Evolutionary conservation across 1,139 yeast species (phyloP).

Genomic region (Suhomyces choctaworum): DNA sequence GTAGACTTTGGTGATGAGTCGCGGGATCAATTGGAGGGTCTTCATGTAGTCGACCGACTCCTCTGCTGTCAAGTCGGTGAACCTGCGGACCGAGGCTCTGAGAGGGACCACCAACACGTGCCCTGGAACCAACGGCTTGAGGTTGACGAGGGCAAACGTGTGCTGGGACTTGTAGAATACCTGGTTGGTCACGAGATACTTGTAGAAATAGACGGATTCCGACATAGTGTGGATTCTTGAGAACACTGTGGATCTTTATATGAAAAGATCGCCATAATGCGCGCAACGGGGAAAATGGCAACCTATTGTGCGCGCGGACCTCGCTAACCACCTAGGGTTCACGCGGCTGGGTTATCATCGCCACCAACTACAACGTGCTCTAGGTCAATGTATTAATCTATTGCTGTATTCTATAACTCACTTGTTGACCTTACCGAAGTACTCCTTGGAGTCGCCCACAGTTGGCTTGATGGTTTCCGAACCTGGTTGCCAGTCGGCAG

Average conservation of each 20-base stretch:
- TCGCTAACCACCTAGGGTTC: too few relatives aligned
- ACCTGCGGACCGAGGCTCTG: constrained; percentile 55
- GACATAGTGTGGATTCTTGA: too few relatives aligned
- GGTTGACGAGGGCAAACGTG: constrained; percentile 81
- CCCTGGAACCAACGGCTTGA: constrained; percentile 89
- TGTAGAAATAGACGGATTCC: constrained; percentile 43
- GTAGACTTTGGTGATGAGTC: constrained; percentile 61
- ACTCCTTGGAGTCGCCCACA: constrained; percentile 78
- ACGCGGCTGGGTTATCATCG: too few relatives aligned
- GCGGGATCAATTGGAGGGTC: constrained; percentile 70
- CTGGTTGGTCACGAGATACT: constrained; percentile 62
- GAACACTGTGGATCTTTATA: too few relatives aligned
- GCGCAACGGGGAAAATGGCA: not conserved
- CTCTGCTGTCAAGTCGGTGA: constrained; percentile 66
- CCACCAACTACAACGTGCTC: too few relatives aligned
- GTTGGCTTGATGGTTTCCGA: constrained; percentile 90
- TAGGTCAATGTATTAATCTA: too few relatives aligned
- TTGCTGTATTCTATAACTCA: constrained; percentile 6
- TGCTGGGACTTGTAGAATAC: constrained; percentile 57
- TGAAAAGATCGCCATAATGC: too few relatives aligned
- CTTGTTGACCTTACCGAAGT: constrained; percentile 64
- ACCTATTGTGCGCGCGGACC: too few relatives aligned
- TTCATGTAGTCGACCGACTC: constrained; percentile 79
- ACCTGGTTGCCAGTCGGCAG: constrained; percentile 99
- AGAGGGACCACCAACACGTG: constrained; percentile 86